Conservation (phyloP, 768 basidiomycete species). For the Sistotremastrum niveocremeum region DNA sequence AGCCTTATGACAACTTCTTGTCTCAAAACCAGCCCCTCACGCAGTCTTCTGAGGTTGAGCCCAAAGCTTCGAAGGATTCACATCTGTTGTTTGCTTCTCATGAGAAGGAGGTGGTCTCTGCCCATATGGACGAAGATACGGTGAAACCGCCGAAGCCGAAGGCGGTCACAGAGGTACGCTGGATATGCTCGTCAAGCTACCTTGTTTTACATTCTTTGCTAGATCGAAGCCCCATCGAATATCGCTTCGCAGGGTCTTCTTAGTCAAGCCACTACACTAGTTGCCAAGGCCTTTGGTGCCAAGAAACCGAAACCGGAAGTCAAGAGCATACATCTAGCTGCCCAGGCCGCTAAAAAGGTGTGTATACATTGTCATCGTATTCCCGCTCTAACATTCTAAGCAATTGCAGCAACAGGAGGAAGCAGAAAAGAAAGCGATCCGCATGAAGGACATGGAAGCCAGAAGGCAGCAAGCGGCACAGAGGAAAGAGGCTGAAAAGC, state of each 20-base stretch:
- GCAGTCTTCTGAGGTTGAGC: too few species aligned
- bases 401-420: conserved; percentile 72
- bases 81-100: too few species aligned
- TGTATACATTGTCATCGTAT: conserved; percentile 7
- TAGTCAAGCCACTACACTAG: conserved; percentile 53
- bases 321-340: conserved; percentile 73
- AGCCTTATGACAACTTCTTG: too few species aligned
- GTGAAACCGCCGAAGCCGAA: too few species aligned
- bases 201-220: too few species aligned
- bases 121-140: too few species aligned
- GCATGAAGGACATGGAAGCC: conserved; percentile 71
- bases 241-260: conserved; percentile 35
- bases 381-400: neutral
- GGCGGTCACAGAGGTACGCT: too few species aligned
- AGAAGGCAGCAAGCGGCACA: conserved; percentile 59
- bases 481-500: conserved; percentile 70
- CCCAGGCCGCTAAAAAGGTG: conserved; percentile 81
- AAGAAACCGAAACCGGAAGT: conserved; percentile 68
- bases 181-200: too few species aligned
- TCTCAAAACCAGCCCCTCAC: too few species aligned
- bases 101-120: too few species aligned
- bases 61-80: too few species aligned
- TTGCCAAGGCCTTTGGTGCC: conserved; percentile 52
- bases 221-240: too few species aligned
- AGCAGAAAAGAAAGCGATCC: conserved; percentile 60